Percentiles rank a stretch among this genome's conserved stretches.
Conservation (phyloP, 768 basidiomycete species). For the Termitomyces sp. region DNA sequence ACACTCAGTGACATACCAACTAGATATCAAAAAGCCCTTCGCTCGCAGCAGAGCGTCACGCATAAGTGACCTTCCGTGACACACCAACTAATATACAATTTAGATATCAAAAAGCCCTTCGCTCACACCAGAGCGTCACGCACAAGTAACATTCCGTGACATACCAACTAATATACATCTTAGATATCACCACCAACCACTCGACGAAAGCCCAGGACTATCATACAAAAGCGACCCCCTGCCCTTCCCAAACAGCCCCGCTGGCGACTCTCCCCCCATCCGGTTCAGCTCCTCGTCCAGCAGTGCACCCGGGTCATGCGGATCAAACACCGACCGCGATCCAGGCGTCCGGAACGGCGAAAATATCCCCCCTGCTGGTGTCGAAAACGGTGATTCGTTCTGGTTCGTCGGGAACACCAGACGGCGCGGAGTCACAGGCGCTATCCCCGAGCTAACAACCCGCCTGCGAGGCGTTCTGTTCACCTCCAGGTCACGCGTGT, state of each 20-base stretch:
- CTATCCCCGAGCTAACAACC: conserved; percentile 20
- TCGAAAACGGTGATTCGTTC: conserved; percentile 41
- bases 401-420: conserved; percentile 34
- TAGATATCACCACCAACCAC: conserved; percentile 46
- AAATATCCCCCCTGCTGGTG: conserved; percentile 25
- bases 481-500: conserved; percentile 20
- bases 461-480: conserved; percentile 39
- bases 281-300: conserved; percentile 73
- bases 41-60: too few species aligned
- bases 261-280: conserved; percentile 57
- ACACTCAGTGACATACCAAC: conserved; percentile 13
- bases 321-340: conserved; percentile 57
- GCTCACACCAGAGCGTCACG: conserved; percentile 10
- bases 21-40: too few species aligned
- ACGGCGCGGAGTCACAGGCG: conserved; percentile 36
- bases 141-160: conserved; percentile 11
- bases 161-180: too few species aligned
- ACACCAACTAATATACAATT: conserved; percentile 2
- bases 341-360: conserved; percentile 50
- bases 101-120: too few species aligned
- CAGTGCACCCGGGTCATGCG: conserved; percentile 64
- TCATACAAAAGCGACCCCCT: conserved; percentile 60
- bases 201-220: conserved; percentile 59
- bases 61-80: too few species aligned
- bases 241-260: conserved; percentile 61